phyloP scores from a whole-genome alignment of 1,139 yeast species.

The Suhomyces bokatorum region DNA sequence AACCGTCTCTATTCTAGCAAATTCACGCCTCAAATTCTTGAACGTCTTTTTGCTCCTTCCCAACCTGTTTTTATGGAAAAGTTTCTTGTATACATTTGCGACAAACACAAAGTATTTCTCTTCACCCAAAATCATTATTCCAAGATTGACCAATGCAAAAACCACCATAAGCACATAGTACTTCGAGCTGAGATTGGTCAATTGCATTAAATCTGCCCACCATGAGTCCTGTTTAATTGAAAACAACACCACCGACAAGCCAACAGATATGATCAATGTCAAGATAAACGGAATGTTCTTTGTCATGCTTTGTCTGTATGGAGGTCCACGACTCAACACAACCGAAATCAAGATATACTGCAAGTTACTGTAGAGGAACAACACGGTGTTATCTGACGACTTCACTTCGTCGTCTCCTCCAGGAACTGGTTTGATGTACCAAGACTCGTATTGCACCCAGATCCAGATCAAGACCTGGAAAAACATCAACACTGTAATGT shows the following conservation, averaged over 20 bases:
- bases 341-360: constrained; percentile 87
- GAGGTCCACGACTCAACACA: constrained; percentile 86
- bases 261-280: constrained; percentile 54
- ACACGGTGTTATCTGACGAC: constrained; percentile 84
- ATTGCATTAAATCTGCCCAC: constrained; percentile 71
- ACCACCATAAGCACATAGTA: constrained; percentile 55
- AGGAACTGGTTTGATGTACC: constrained; percentile 83
- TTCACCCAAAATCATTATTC: constrained; percentile 48
- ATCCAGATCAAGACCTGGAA: constrained; percentile 75
- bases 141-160: constrained; percentile 52
- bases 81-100: constrained; percentile 33
- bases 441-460: constrained; percentile 54
- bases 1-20: constrained; percentile 12
- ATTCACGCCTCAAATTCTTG: constrained; percentile 37
- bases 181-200: constrained; percentile 56
- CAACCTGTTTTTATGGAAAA: constrained; percentile 20
- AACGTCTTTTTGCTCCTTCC: constrained; percentile 41
- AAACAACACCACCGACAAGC: constrained; percentile 54
- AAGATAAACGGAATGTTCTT: constrained; percentile 70
- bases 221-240: constrained; percentile 47
- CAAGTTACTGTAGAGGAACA: constrained; percentile 79
- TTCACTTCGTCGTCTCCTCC: constrained; percentile 84
- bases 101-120: constrained; percentile 29
- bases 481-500: constrained; percentile 57
- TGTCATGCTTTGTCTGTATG: constrained; percentile 80